Evolutionary conservation across 768 basidiomycete genomes (phyloP).

Genomic region (Auriculariales sp.): DNA sequence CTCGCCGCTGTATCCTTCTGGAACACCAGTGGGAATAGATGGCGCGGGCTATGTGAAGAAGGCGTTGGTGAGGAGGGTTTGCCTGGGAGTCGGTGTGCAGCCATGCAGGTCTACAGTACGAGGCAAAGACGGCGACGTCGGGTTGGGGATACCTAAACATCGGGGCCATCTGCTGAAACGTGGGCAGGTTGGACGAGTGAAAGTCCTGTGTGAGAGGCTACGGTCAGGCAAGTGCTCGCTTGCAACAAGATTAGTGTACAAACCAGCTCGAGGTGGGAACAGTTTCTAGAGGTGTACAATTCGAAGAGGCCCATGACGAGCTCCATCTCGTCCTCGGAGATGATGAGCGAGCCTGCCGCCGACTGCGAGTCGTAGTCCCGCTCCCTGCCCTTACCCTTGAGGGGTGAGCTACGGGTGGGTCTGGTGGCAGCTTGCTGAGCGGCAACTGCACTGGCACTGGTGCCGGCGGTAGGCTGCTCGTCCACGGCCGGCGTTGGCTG

Average conservation of each 20-base stretch:
- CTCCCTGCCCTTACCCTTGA: constrained; percentile 74
- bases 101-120: constrained; percentile 51
- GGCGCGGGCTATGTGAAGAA: constrained; percentile 55
- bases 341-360: constrained; percentile 23
- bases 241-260: constrained; percentile 17
- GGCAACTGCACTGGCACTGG: constrained; percentile 40
- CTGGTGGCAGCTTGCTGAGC: too few relatives aligned
- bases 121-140: constrained; percentile 48
- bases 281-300: constrained; percentile 75
- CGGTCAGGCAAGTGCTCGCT: neutral
- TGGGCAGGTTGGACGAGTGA: neutral
- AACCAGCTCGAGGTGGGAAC: constrained; percentile 82
- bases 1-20: constrained; percentile 63
- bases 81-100: too few relatives aligned
- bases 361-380: constrained; percentile 46
- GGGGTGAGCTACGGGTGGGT: constrained; percentile 35
- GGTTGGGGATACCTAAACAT: constrained; percentile 49
- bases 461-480: constrained; percentile 5
- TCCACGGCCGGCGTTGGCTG: constrained; percentile 51
- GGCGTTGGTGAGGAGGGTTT: constrained; percentile 40
- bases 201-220: neutral
- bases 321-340: constrained; percentile 89
- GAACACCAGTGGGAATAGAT: constrained; percentile 88
- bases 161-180: constrained; percentile 32
- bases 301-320: constrained; percentile 91